Conservation (phyloP, 176 grass and related monocot species). For the Oryza meridionalis region DNA sequence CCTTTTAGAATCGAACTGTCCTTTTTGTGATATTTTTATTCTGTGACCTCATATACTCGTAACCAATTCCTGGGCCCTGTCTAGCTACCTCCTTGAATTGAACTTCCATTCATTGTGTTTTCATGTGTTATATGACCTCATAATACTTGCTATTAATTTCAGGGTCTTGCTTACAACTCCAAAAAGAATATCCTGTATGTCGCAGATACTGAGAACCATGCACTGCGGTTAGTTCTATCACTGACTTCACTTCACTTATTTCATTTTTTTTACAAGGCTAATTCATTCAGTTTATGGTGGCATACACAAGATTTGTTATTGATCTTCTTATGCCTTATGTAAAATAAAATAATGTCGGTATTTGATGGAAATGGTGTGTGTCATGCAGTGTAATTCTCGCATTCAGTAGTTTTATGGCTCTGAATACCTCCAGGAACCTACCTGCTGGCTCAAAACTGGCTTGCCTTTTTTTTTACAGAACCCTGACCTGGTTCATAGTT, state of each 20-base stretch:
- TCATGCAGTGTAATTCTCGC: conserved; percentile 5
- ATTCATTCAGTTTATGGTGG: conserved; percentile 30
- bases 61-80: neutral
- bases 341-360: neutral
- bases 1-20: conserved; percentile 16
- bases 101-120: conserved; percentile 19
- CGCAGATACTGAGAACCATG: conserved; percentile 97
- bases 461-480: neutral
- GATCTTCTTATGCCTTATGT: conserved; percentile 17
- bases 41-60: neutral
- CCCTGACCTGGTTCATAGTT: neutral
- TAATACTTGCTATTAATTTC: conserved; percentile 44
- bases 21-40: conserved; percentile 28
- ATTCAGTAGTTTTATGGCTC: neutral
- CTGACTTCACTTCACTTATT: conserved; percentile 19
- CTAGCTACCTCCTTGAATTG: neutral
- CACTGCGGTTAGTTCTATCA: conserved; percentile 66
- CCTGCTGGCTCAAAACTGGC: neutral
- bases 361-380: neutral
- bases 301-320: neutral
- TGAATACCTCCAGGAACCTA: neutral
- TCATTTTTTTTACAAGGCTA: neutral
- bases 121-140: neutral
- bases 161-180: conserved; percentile 93
- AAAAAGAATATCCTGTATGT: conserved; percentile 95